phyloP scores from a whole-genome alignment of 2,329 filamentous ascomycete genomes.

The Xylariomycetidae sp. region DNA sequence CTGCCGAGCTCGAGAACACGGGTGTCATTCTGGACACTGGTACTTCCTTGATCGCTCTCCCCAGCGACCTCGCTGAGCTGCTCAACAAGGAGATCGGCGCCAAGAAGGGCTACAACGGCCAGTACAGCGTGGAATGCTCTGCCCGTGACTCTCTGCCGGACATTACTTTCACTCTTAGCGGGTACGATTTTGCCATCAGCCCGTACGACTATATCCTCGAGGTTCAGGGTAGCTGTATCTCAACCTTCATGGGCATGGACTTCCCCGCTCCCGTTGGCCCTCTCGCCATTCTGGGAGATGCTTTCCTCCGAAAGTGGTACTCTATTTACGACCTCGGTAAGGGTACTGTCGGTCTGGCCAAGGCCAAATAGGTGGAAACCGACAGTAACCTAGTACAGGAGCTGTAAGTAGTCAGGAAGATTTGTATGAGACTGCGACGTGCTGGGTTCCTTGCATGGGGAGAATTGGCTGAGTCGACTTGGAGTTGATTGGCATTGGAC shows the following conservation, averaged over 20 bases:
- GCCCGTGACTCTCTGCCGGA: slow-evolving; percentile 83
- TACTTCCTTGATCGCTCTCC: slow-evolving; percentile 94
- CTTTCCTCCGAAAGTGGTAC: slow-evolving; percentile 82
- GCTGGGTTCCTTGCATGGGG: slow-evolving; percentile 11
- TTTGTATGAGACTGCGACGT: slow-evolving; percentile 8
- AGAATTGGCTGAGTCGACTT: too few relatives aligned
- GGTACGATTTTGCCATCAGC: slow-evolving; percentile 87
- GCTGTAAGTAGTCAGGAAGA: slow-evolving; percentile 8
- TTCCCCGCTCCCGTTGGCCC: slow-evolving; percentile 83
- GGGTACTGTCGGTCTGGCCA: slow-evolving; percentile 82
- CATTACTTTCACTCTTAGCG: slow-evolving; percentile 83
- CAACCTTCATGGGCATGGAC: slow-evolving; percentile 96
- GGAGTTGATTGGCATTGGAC: too few relatives aligned
- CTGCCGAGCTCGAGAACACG: slow-evolving; percentile 86
- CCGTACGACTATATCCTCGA: slow-evolving; percentile 94
- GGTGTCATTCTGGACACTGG: slow-evolving; percentile 98
- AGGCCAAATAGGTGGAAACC: slow-evolving; percentile 56
- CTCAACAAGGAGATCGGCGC: slow-evolving; percentile 97
- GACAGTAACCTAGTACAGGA: slow-evolving; percentile 3
- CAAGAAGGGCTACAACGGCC: slow-evolving; percentile 95
- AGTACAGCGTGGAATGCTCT: slow-evolving; percentile 89
- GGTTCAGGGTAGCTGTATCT: slow-evolving; percentile 92
- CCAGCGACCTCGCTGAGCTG: slow-evolving; percentile 85
- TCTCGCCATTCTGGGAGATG: slow-evolving; percentile 90
- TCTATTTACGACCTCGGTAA: slow-evolving; percentile 94